phyloP scores from a whole-genome alignment of 768 basidiomycete genomes.

The Hebeloma cylindrosporum region DNA sequence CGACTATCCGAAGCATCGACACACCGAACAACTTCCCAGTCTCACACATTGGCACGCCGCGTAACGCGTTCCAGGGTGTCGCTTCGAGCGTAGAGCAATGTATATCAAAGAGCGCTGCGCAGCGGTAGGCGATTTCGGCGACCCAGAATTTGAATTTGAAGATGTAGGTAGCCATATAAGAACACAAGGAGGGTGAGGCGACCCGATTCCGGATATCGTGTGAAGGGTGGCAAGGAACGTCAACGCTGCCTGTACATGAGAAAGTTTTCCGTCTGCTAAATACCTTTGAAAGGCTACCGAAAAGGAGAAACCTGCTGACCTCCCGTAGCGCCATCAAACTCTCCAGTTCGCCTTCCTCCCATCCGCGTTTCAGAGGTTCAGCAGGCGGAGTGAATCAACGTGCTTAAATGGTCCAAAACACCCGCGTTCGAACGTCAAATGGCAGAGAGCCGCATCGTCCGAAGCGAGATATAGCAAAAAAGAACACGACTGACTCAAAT shows the following conservation, averaged over 20 bases:
- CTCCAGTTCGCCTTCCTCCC: slow-evolving; percentile 74
- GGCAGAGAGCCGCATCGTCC: slow-evolving; percentile 68
- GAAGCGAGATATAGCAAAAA: slow-evolving; percentile 55
- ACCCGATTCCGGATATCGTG: slow-evolving; percentile 68
- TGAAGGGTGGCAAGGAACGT: slow-evolving; percentile 72
- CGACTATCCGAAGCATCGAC: slow-evolving; percentile 82
- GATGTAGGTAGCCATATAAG: no score
- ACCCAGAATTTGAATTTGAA: no score
- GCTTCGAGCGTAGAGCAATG: slow-evolving; percentile 39
- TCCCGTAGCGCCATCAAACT: slow-evolving; percentile 60
- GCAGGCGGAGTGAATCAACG: slow-evolving; percentile 50
- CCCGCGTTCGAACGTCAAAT: slow-evolving; percentile 69
- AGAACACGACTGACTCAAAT: slow-evolving; percentile 39
- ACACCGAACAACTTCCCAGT: slow-evolving; percentile 75
- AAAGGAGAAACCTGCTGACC: slow-evolving; percentile 35
- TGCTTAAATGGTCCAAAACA: slow-evolving; percentile 56
- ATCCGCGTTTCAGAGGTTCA: slow-evolving; percentile 38
- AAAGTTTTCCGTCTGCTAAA: no score
- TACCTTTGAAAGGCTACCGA: not conserved
- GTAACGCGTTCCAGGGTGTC: slow-evolving; percentile 73
- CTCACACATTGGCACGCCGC: slow-evolving; percentile 86
- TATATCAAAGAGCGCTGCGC: no score
- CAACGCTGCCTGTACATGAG: slow-evolving; percentile 56
- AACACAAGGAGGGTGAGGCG: slow-evolving; percentile 62
- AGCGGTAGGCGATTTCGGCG: no score